Base-by-base conservation (phyloP, 768 basidiomycete genomes). In the Mycena crocata region DNA sequence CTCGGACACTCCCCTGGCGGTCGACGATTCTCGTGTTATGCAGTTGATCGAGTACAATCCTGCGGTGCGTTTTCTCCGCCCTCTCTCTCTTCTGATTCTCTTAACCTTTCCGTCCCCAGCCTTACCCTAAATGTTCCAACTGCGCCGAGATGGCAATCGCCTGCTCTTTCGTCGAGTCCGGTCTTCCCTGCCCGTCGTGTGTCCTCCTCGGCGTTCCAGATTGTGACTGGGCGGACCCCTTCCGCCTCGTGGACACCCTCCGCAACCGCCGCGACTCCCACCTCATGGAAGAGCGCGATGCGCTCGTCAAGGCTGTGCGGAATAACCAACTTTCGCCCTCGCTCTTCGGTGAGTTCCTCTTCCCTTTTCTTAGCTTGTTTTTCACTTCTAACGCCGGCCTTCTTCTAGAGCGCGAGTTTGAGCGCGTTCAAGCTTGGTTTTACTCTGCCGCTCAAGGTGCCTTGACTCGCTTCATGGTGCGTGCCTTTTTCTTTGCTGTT, bases 381-480 rank as follows among this genome's bases (percentile, higher is more conserved):
- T 10, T 35, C 37, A 31, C 2, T 28, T 37, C 24, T 5, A 6
- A n/a, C n/a, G n/a, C n/a, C n/a, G n/a, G n/a, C n/a, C 31, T 40
- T 31, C 10, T 28, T 17, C 19, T 14, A 60, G 58, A 60, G 3
- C 58, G 39, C 5, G 58, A 49, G 17, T 60, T 48, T 26, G 31
- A 59, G 14, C 57, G 57, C 15, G 46, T 23, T 4, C 24, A 46
- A 24, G 2, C 19, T 1, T 46, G 46, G 49, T 60, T 60, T 19
- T 60, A 60, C 21, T 2, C 14, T 23, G 45, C 26, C 19, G 59
- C 59, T 2, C 59, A 60, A n/a, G 59, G 59, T 30, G 59, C 59
- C 4, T 50, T 60, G n/a, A 5, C 35, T 13, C 59, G 49, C 2
- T 60, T 50, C 15, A 8, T 40, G 37, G 59, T 60, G 39, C 37